Base-by-base conservation (phyloP, 2,329 filamentous ascomycete genomes). In the Plenodomus lindquistii region DNA sequence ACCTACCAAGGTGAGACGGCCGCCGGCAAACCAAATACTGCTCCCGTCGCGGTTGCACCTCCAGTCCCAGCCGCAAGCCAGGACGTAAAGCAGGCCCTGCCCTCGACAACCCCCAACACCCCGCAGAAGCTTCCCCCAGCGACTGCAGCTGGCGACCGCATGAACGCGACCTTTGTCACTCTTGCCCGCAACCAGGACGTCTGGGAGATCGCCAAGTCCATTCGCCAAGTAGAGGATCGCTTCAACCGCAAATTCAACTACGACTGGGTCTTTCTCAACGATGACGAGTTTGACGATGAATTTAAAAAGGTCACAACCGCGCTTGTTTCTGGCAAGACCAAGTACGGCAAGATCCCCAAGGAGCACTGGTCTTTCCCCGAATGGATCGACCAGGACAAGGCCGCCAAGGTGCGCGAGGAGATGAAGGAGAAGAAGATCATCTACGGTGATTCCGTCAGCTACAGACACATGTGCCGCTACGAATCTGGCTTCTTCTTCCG, bases 401-500 rank as follows among this genome's bases (percentile, higher is more conserved):
- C 94, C 36, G 84, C 84, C 67, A 88, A 90, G 74, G 91, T 94
- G 52, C 89, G 94, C 53, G 87, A 97, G 77, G 90, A 97, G 64
- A 99, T 99, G 94, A 85, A 84, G 47, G 83, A 90, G 72, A 85
- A 87, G 71, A 95, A 97, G 79, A 96, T 99, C 73, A 99, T 99
- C 75, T 99, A 99, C 71, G 94, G 94, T 52, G 94, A 97, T 75
- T 96, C 91, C 10, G 78, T 96, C 76, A 96, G 90, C 77, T 99
- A 99, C 79, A 86, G 94, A 56, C 95, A 99, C 80, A 99, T 99
- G 94, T 99, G 94, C 77, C 90, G 94, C 57, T 99, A 96, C 71
- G 94, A 99, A 76, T 97, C 93, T 7, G 94, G 94, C 34, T 99
- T 99, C 82, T 99, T 99, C 82, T 99, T 97, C 85, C 91, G 88